Base-by-base conservation (phyloP, 1,139 yeast species). In the Kodamaea alishanica region DNA sequence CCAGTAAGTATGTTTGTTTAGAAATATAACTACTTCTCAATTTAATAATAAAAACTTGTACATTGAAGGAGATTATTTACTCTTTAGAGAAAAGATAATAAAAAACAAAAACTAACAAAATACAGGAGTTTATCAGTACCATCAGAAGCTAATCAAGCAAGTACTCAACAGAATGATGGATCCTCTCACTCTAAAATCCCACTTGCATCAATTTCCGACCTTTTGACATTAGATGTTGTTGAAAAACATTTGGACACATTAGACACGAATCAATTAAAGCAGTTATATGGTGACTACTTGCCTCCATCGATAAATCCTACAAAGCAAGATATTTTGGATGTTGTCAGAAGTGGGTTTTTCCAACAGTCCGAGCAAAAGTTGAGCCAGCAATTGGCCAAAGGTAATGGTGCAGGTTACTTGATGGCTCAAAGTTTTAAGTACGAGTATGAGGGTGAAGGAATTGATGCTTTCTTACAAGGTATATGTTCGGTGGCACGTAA, bases 391-490 rank as follows among this genome's bases (percentile, higher is more conserved):
- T 60, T 79, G 40, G 60, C 52, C 10, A 47, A 52, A 20, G 51
- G 56, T 15, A 56, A 60, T 10, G 82, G 81, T 1, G 75, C 79
- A 5, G 84, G 84, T 2, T 67, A 60, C 40, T 53, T 78, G 28
- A 67, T 81, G 36, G 67, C 85, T 5, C 71, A 66, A 41, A 70
- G 77, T 34, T 64, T 80, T 39, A 75, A 73, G 25, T 67, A 67
- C 48, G 71, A 67, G 6, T 81, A 80, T 48, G 44, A 60, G 20
- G 84, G 84, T 4, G 85, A 80, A 52, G 86, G 86, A 0, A 62
- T 80, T 20, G 75, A 66, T 36, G 74, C 73, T 9, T 79, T 78
- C 45, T 58, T 81, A 42, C 53, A 61, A 28, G 81, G 81, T 2
- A 61, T 73, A n/a, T 60, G 80, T 43, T 52, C 58, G 30, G 45